Evolutionary conservation across 2,329 filamentous ascomycete species (phyloP).

Genomic region (Talaromyces sp.): DNA sequence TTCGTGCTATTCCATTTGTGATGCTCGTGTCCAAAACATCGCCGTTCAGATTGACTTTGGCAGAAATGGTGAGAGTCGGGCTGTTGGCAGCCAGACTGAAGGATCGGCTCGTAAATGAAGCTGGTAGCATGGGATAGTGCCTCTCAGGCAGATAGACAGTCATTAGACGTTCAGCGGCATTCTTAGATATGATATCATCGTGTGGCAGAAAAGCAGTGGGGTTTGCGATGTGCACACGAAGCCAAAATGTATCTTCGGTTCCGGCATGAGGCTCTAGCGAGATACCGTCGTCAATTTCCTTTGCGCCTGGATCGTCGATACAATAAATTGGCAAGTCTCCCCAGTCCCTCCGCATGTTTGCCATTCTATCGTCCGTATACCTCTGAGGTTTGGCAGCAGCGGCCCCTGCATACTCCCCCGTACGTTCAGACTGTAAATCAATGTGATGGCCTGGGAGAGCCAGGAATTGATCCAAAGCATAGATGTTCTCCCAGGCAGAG

Average conservation of each 20-base stretch:
- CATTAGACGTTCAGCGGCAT: constrained; percentile 55
- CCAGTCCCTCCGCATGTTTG: constrained; percentile 58
- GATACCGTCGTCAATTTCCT: constrained; percentile 64
- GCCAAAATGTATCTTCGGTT: constrained; percentile 52
- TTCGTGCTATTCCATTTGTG: constrained; percentile 53
- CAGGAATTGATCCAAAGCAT: constrained; percentile 53
- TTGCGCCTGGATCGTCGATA: constrained; percentile 55
- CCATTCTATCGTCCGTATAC: constrained; percentile 52
- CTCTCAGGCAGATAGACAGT: constrained; percentile 56
- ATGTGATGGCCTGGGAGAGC: constrained; percentile 50
- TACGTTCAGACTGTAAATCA: constrained; percentile 27
- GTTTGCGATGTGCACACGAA: constrained; percentile 64
- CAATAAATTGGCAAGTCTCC: constrained; percentile 58
- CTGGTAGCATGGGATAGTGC: constrained; percentile 58
- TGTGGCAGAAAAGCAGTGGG: constrained; percentile 61
- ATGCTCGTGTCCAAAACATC: constrained; percentile 56
- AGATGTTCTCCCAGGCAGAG: constrained; percentile 58
- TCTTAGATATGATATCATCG: constrained; percentile 52
- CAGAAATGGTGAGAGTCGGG: constrained; percentile 62
- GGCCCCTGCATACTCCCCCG: constrained; percentile 19
- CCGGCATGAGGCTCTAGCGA: constrained; percentile 55
- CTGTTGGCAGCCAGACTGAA: constrained; percentile 56
- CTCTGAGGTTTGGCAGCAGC: background rate
- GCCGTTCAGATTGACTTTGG: constrained; percentile 53
- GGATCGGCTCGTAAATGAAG: constrained; percentile 46